phyloP scores from a whole-genome alignment of 495 filamentous ascomycete genomes.

The Talaromyces wortmannii region DNA sequence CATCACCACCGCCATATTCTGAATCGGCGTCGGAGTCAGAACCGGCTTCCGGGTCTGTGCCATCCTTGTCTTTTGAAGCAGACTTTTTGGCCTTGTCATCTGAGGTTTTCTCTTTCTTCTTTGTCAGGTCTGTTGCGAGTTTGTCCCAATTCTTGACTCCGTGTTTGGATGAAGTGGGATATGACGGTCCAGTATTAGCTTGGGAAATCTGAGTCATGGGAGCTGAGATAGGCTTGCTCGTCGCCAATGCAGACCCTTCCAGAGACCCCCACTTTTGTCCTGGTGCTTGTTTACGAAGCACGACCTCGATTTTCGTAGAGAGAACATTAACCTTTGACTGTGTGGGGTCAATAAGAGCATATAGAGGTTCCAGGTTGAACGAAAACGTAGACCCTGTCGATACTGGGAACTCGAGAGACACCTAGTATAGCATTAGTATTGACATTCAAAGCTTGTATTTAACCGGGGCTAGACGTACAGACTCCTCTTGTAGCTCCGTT shows the following conservation, averaged over 20 bases:
- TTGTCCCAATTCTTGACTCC: conserved; percentile 95
- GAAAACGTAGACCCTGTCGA: conserved; percentile 50
- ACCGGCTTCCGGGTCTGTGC: conserved; percentile 16
- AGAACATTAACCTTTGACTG: conserved; percentile 57
- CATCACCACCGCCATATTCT: conserved; percentile 58
- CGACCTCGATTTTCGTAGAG: conserved; percentile 79
- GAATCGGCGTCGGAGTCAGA: conserved; percentile 43
- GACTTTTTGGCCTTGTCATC: too few relatives aligned
- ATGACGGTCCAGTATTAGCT: conserved; percentile 44
- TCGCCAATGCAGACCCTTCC: conserved; percentile 40
- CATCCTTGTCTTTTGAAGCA: conserved; percentile 8
- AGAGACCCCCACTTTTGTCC: conserved; percentile 73
- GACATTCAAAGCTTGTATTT: not conserved
- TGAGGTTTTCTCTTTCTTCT: conserved; percentile 36
- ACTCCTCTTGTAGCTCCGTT: conserved; percentile 50
- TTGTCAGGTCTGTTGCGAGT: conserved; percentile 50
- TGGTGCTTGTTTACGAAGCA: conserved; percentile 57
- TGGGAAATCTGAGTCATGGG: conserved; percentile 8
- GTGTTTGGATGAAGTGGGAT: conserved; percentile 80
- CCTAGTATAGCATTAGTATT: conserved; percentile 27
- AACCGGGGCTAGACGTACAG: conserved; percentile 21
- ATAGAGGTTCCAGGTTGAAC: conserved; percentile 68
- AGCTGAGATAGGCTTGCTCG: conserved; percentile 8
- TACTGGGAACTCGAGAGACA: conserved; percentile 63
- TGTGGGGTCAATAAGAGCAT: conserved; percentile 52